These are phyloP conservation scores for Lactuca saligna DNA, from an alignment of 129 eudicot species.

Conservation along the genomic window DNA sequence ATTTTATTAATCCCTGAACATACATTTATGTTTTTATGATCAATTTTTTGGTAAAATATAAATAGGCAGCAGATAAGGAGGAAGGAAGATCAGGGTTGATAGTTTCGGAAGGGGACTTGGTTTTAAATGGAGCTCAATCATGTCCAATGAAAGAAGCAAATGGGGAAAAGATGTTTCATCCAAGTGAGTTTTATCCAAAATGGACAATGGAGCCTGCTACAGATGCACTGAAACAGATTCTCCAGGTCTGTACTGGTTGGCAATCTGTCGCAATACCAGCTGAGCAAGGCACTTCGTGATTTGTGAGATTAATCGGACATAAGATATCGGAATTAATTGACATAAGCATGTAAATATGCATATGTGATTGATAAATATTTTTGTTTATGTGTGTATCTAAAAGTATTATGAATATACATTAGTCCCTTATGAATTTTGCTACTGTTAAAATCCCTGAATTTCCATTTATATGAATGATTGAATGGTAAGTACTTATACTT, in stretches of 20 bases:
- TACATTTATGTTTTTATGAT: neutral
- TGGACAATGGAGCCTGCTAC: constrained; percentile 83
- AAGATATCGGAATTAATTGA: neutral
- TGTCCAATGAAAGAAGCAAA: constrained; percentile 32
- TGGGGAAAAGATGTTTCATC: constrained; percentile 61
- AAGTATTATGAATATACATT: no score
- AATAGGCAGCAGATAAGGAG: constrained; percentile 79
- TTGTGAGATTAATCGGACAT: neutral
- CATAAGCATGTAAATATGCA: no score
- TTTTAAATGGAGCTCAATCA: constrained; percentile 61
- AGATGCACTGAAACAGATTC: constrained; percentile 64
- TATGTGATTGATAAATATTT: no score
- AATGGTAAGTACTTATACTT: no score
- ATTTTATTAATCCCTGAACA: neutral
- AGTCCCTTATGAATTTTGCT: no score
- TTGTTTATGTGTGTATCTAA: no score
- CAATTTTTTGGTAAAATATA: neutral
- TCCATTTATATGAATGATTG: no score
- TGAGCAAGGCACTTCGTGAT: constrained; percentile 25
- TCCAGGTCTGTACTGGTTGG: constrained; percentile 76
- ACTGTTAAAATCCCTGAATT: no score
- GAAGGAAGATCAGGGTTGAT: constrained; percentile 59
- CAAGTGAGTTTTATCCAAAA: constrained; percentile 61
- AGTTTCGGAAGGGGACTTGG: constrained; percentile 80
- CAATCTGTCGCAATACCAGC: constrained; percentile 62